Base-by-base conservation (phyloP, 1,284 basidiomycete species). In the Somion occarium region DNA sequence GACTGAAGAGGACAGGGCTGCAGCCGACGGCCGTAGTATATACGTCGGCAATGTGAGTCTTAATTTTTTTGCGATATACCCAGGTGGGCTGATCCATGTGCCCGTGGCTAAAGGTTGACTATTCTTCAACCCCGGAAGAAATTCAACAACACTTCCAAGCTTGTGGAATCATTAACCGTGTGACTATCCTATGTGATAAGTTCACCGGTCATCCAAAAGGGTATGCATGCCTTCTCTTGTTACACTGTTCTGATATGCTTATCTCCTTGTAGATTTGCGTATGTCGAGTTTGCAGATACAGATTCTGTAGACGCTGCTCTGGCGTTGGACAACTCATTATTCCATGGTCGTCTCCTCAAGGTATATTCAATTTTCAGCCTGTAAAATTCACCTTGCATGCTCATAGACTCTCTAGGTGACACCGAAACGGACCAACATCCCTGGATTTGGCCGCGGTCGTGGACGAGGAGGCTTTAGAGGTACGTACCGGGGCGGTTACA, bases 161-260 rank as follows among this genome's bases (percentile, higher is more conserved):
- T 23, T 98, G 95, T 66, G 97, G 97, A 4, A 95, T 91, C 19
- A 99, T 99, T 70, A 99, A 99, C 74, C 85, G 97, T 61, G 94
- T 99, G 46, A 99, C 97, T 0, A 99, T 99, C 64, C 82, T 99
- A 23, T 99, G 97, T 70, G 97, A 99, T 79, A 99, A 99, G 74
- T 99, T 98, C 70, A 98, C 96, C 15, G 97, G 97, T 42, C 96
- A 98, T 75, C 96, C 97, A 38, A 99, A 98, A 83, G 97, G 96
- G 92, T 95, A 59, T 55, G 84, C 73, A 27, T 30, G 11, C 12
- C 41, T 1, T 24, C 27, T 15, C 9, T 7, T 9, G 9, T 42
- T 7, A 22, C 5, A 42, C 7, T 18, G 9, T 9, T 27, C 43
- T 24, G 5, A 24, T 30, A 13, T 9, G 9, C 25, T 19, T 39